These are phyloP conservation scores for Apiospora rasikravindrae DNA, from an alignment of 2,329 filamentous ascomycete species.

Conservation along the genomic window DNA sequence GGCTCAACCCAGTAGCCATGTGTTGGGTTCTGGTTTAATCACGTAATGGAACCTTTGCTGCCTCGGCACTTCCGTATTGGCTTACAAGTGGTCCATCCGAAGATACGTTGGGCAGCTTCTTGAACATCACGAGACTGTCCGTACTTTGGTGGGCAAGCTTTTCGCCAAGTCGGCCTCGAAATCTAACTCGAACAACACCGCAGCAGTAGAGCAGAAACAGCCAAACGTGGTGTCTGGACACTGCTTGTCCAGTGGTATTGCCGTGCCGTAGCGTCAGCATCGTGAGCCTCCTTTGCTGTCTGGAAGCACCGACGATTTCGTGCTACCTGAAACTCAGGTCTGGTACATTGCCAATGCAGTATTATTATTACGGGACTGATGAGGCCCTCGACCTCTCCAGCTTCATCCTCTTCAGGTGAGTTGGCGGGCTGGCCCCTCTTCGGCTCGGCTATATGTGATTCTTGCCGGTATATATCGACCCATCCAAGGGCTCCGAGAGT, in stretches of 20 bases:
- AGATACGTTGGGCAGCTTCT: neutral
- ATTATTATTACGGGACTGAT: neutral
- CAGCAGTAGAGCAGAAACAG: neutral
- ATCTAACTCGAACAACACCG: neutral
- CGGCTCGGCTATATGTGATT: neutral
- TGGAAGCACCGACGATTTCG: neutral
- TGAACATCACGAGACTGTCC: neutral
- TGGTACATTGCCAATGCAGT: neutral
- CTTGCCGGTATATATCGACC: neutral
- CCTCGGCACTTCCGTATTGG: neutral
- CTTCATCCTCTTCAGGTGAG: neutral
- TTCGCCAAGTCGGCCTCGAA: neutral
- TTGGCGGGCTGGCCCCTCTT: neutral
- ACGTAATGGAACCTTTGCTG: neutral
- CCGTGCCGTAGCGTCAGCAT: no score
- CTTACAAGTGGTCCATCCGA: no score
- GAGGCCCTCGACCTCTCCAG: neutral
- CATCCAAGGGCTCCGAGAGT: neutral
- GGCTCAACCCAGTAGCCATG: neutral
- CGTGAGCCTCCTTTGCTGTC: neutral
- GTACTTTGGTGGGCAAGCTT: neutral
- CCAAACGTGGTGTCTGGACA: neutral
- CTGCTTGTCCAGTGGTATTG: neutral
- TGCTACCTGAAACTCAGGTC: neutral
- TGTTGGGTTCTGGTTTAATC: neutral